These are phyloP conservation scores for Prunus campanulata DNA, from an alignment of 306 rosid genomes.

Conservation along the genomic window DNA sequence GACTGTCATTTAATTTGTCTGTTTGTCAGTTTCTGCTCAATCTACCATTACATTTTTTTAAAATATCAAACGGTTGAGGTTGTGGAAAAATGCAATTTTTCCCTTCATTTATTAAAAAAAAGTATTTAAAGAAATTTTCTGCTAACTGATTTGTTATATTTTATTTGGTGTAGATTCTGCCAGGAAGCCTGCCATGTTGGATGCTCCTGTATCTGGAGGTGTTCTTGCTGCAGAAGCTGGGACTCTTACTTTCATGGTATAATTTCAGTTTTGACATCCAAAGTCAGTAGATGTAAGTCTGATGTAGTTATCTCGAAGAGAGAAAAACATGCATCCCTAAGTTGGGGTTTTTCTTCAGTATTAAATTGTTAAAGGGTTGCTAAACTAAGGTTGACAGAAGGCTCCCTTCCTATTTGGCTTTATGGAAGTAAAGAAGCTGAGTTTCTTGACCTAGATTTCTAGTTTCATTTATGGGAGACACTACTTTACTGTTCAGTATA, in stretches of 20 bases:
- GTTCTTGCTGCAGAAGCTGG: constrained; percentile 95
- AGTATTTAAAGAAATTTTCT: not conserved
- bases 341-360: not conserved
- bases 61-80: not conserved
- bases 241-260: constrained; percentile 88
- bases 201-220: constrained; percentile 98
- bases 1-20: constrained; percentile 11
- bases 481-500: not conserved
- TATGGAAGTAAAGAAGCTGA: not conserved
- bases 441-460: not conserved
- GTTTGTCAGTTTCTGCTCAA: not conserved
- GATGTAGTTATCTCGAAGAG: not conserved
- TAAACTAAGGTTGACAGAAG: not conserved
- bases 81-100: not conserved
- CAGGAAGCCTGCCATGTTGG: constrained; percentile 66
- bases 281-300: not conserved
- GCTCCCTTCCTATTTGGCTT: not conserved
- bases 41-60: not conserved
- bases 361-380: not conserved
- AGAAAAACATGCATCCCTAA: not conserved
- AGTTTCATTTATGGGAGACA: not conserved
- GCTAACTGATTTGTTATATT: constrained; percentile 20
- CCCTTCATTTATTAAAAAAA: not conserved
- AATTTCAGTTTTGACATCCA: constrained; percentile 19
- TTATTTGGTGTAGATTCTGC: constrained; percentile 38